Conservation (phyloP, 2,329 filamentous ascomycete genomes). For the Ophiognomonia clavigignenti-juglandacearum region DNA sequence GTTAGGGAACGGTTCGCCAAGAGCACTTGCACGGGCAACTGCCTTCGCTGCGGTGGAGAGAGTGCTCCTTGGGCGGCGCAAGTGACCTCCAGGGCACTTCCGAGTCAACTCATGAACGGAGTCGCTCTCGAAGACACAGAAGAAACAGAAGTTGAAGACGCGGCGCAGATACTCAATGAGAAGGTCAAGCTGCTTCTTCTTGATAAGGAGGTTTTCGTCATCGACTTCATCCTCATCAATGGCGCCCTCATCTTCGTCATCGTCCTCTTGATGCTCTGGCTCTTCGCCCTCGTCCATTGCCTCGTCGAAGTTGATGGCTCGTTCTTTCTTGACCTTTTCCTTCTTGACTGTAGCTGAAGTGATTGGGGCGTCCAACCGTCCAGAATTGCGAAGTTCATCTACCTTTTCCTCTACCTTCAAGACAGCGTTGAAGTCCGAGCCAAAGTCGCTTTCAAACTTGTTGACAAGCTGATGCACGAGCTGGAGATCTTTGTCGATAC, state of each 20-base stretch:
- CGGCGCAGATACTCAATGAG: conserved; percentile 94
- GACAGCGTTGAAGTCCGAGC: conserved; percentile 69
- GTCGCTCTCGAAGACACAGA: conserved; percentile 98
- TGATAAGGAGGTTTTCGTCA: conserved; percentile 80
- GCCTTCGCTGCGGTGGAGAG: conserved; percentile 78
- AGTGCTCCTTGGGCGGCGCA: conserved; percentile 83
- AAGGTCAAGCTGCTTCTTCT: conserved; percentile 96
- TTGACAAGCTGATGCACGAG: conserved; percentile 76
- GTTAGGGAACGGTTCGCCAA: conserved; percentile 75
- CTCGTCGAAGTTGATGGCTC: conserved; percentile 56
- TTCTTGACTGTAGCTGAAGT: conserved; percentile 53
- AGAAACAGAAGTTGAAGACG: conserved; percentile 99
- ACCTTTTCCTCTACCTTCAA: conserved; percentile 82
- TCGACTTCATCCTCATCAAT: conserved; percentile 79
- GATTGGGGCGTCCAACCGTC: conserved; percentile 66
- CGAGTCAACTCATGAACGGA: conserved; percentile 92
- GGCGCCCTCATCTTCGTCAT: conserved; percentile 77
- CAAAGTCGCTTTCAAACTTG: conserved; percentile 82
- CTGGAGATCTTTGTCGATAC: conserved; percentile 83
- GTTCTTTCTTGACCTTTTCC: conserved; percentile 47
- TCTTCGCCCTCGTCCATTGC: conserved; percentile 59
- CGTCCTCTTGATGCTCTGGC: conserved; percentile 64
- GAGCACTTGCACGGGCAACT: conserved; percentile 79
- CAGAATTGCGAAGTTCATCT: conserved; percentile 71
- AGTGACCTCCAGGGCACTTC: conserved; percentile 95